Base-by-base conservation (phyloP, 2,329 filamentous ascomycete species). In the Pseudogymnoascus sp. region DNA sequence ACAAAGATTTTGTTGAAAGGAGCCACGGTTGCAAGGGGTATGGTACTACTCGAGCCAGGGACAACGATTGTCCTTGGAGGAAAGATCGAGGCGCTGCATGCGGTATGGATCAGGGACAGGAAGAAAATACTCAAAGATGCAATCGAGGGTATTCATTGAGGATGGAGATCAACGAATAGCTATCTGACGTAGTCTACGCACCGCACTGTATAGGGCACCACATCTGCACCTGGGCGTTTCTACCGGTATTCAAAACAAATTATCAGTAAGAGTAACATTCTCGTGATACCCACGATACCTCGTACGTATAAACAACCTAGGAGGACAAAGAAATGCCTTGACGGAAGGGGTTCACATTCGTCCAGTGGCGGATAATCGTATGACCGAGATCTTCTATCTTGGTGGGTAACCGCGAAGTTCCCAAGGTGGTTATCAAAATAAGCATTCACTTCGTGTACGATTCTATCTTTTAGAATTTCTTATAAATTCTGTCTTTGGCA, bases 21-120 rank as follows among this genome's bases (percentile, higher is more conserved):
- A 81, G 84, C 82, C 2, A 79, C 85, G 5, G 84, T 96, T 2
- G 85, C 89, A 4, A 82, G 93, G 63, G 95, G 92, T 0, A 83
- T 89, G 60, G 71, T 96, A n/a, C 77, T 97, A 75, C 78, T 99
- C 19, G 88, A 91, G 66, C 87, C 90, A 1, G 78, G 77, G 1
- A 85, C 75, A 63, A 87, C 86, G 62, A 81, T 83, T n/a, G 72
- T 96, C 1, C 75, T 97, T n/a, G 95, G 95, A 1, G 95, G 95
- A 0, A 96, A 90, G 77, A 83, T 97, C 50, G 92, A 97, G 62
- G 79, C 79, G 0, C 84, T 92, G 80, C 90, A 97, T 71, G 87
- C 85, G 72, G 80, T 80, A 7, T 97, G 93, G 93, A 80, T 81
- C 56, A 84, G 87, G 13, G 85, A 85, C 1, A 82, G 90, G 67